Evolutionary conservation across 2,329 filamentous ascomycete genomes (phyloP).

Genomic region (Trichoderma arundinaceum): DNA sequence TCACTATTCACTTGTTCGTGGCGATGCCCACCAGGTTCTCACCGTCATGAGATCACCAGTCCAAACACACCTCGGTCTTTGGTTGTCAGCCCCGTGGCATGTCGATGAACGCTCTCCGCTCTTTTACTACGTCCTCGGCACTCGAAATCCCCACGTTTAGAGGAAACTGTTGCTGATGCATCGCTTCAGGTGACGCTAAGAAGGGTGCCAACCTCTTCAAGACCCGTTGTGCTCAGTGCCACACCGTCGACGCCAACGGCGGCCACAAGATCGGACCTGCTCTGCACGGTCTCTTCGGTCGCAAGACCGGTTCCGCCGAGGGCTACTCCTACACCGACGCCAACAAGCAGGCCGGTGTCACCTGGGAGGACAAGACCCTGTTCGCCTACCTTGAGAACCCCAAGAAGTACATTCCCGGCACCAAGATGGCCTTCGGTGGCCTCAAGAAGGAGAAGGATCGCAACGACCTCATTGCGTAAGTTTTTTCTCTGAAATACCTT

Average conservation of each 20-base stretch:
- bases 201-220: slow-evolving; percentile 99
- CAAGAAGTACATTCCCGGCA: slow-evolving; percentile 99
- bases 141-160: not conserved
- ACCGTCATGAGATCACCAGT: slow-evolving; percentile 32
- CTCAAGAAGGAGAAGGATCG: slow-evolving; percentile 99
- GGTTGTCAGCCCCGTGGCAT: not conserved
- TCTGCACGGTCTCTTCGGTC: slow-evolving; percentile 96
- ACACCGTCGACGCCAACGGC: slow-evolving; percentile 88
- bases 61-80: slow-evolving; percentile 37
- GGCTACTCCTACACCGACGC: slow-evolving; percentile 98
- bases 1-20: slow-evolving; percentile 9
- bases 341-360: slow-evolving; percentile 96
- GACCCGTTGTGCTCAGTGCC: slow-evolving; percentile 98
- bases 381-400: slow-evolving; percentile 99
- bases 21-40: not conserved
- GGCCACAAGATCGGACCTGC: slow-evolving; percentile 98
- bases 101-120: not conserved
- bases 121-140: not conserved
- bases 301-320: slow-evolving; percentile 87
- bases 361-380: slow-evolving; percentile 84
- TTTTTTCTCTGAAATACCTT: slow-evolving; percentile 37
- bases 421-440: slow-evolving; percentile 99
- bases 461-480: slow-evolving; percentile 97
- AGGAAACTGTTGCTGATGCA: not conserved
- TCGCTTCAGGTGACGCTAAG: slow-evolving; percentile 79